Evolutionary conservation across 768 basidiomycete species (phyloP).

Genomic region (Collybia sordida): DNA sequence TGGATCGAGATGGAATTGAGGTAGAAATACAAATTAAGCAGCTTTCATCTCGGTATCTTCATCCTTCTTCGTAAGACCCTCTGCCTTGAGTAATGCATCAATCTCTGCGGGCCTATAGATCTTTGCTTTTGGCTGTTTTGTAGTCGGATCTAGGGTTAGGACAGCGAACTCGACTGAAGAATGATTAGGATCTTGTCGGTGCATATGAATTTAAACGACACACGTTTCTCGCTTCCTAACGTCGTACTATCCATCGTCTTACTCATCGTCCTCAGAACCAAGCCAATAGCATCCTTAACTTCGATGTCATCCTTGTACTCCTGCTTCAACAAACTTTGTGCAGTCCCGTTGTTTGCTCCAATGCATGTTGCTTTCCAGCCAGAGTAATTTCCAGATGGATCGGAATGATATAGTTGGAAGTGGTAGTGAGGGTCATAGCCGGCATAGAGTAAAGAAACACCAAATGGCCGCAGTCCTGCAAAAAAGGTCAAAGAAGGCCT

Average conservation of each 20-base stretch:
- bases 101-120: conserved; percentile 90
- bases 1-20: conserved; percentile 14
- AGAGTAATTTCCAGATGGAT: conserved; percentile 97
- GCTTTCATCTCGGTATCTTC: conserved; percentile 81
- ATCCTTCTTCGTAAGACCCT: conserved; percentile 86
- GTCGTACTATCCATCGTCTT: conserved; percentile 99
- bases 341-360: conserved; percentile 97
- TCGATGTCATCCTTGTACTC: conserved; percentile 96
- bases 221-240: conserved; percentile 93
- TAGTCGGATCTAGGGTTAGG: conserved; percentile 76
- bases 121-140: conserved; percentile 83
- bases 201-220: conserved; percentile 27
- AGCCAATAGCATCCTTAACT: conserved; percentile 88
- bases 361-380: conserved; percentile 99
- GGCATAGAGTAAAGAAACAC: conserved; percentile 94
- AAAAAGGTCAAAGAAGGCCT: background rate
- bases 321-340: conserved; percentile 93
- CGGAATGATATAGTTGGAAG: conserved; percentile 98
- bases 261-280: conserved; percentile 94
- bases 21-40: conserved; percentile 34
- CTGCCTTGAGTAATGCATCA: conserved; percentile 74
- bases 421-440: conserved; percentile 95
- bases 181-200: conserved; percentile 5
- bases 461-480: conserved; percentile 94
- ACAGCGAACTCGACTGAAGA: conserved; percentile 91